Evolutionary conservation across 164 flowering plant species (phyloP).

Genomic region (Vitis rupestris): DNA sequence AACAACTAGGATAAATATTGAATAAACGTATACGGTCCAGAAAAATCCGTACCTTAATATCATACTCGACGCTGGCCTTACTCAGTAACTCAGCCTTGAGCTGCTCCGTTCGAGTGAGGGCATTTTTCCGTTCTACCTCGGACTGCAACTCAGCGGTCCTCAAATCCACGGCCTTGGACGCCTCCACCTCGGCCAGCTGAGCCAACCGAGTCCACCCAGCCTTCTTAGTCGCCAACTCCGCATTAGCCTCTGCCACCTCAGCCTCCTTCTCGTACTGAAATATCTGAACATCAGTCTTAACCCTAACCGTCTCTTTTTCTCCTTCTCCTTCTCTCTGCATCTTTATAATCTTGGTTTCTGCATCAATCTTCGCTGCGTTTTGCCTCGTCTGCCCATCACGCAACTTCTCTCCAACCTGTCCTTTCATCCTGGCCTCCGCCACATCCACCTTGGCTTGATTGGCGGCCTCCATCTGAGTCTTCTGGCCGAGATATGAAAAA

Average conservation of each 20-base stretch:
- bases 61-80: conserved; percentile 46
- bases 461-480: conserved; percentile 37
- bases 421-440: conserved; percentile 45
- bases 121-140: conserved; percentile 42
- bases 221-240: conserved; percentile 31
- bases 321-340: conserved; percentile 39
- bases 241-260: conserved; percentile 33
- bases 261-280: conserved; percentile 39
- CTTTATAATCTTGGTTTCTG: conserved; percentile 29
- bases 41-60: conserved; percentile 26
- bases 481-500: conserved; percentile 33
- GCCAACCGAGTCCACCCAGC: conserved; percentile 28
- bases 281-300: conserved; percentile 32
- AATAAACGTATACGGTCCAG: too few species aligned
- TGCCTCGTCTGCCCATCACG: conserved; percentile 30
- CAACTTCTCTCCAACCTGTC: conserved; percentile 30
- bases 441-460: conserved; percentile 42
- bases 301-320: conserved; percentile 34
- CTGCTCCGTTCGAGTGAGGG: conserved; percentile 30
- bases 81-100: conserved; percentile 40
- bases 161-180: conserved; percentile 36
- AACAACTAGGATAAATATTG: too few species aligned
- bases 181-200: conserved; percentile 39
- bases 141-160: conserved; percentile 43
- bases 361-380: conserved; percentile 40